A percentile compares a stretch with the other conserved stretches of the same genome.
phyloP scores from a whole-genome alignment of 2,329 filamentous ascomycete genomes.

The Venturiaceae sp. region DNA sequence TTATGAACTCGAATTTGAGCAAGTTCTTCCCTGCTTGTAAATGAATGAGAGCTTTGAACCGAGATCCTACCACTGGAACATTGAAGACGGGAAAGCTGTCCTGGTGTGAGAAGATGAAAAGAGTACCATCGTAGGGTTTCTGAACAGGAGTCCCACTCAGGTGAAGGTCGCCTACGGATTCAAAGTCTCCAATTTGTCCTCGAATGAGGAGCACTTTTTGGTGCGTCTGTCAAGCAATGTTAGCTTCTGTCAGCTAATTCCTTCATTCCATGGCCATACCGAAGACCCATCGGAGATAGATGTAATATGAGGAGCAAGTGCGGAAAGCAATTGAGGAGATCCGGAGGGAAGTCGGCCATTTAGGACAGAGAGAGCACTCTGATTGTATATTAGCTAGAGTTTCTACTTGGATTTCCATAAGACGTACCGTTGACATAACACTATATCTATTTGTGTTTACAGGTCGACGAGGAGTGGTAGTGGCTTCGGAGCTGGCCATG shows the following conservation, averaged over 20 bases:
- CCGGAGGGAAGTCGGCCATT: neutral
- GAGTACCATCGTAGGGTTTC: conserved; percentile 55
- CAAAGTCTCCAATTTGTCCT: conserved; percentile 69
- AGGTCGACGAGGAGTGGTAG: conserved; percentile 1
- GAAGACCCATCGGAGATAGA: conserved; percentile 76
- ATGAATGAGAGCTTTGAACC: conserved; percentile 87
- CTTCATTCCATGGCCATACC: conserved; percentile 44
- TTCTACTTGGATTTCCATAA: neutral
- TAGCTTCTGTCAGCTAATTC: conserved; percentile 11
- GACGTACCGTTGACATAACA: conserved; percentile 3
- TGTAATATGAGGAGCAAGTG: conserved; percentile 69
- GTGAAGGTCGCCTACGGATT: conserved; percentile 24
- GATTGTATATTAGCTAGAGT: neutral
- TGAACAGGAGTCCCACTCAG: conserved; percentile 5
- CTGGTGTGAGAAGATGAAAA: conserved; percentile 74
- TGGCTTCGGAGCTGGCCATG: neutral
- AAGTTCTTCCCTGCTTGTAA: conserved; percentile 86
- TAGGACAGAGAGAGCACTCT: neutral
- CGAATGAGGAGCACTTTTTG: conserved; percentile 80
- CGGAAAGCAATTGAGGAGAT: conserved; percentile 36
- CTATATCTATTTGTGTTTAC: conserved; percentile 5
- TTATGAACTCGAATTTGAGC: conserved; percentile 78
- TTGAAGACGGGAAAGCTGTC: conserved; percentile 72
- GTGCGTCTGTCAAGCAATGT: conserved; percentile 57
- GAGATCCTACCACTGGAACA: conserved; percentile 82